phyloP scores from a whole-genome alignment of 805 yeast species.

The Wickerhamiella lipophila region DNA sequence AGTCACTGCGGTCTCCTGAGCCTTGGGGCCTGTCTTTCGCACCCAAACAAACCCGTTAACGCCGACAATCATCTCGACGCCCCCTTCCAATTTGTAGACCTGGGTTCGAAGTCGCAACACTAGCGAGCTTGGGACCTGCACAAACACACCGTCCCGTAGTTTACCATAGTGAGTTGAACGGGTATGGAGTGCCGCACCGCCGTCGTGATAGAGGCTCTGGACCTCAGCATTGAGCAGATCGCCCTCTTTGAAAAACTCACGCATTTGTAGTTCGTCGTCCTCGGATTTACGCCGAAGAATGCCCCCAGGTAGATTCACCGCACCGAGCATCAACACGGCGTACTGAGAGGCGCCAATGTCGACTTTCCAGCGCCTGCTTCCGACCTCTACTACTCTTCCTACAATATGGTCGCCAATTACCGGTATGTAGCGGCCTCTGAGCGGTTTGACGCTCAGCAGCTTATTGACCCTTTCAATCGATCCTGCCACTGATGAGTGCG shows the following conservation, averaged over 20 bases:
- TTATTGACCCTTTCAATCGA: conserved; percentile 75
- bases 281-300: conserved; percentile 87
- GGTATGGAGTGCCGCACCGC: conserved; percentile 87
- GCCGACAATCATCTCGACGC: conserved; percentile 74
- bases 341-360: conserved; percentile 93
- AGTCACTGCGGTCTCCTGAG: conserved; percentile 46
- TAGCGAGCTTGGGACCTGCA: conserved; percentile 69
- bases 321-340: conserved; percentile 84
- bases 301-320: conserved; percentile 96
- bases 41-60: conserved; percentile 94
- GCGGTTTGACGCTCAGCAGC: conserved; percentile 70
- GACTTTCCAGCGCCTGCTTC: conserved; percentile 89
- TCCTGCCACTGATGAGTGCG: conserved; percentile 90
- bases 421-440: conserved; percentile 78
- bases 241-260: conserved; percentile 87
- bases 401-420: conserved; percentile 94
- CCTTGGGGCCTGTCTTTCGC: conserved; percentile 37
- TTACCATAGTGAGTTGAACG: conserved; percentile 93
- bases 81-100: conserved; percentile 84
- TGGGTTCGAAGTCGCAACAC: conserved; percentile 80
- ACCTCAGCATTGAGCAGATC: conserved; percentile 93
- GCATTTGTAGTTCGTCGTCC: conserved; percentile 92
- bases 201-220: conserved; percentile 77
- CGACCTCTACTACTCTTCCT: conserved; percentile 90
- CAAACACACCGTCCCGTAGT: conserved; percentile 76